Evolutionary conservation across 2,329 filamentous ascomycete species (phyloP).

Genomic region (Pseudopithomyces chartarum): DNA sequence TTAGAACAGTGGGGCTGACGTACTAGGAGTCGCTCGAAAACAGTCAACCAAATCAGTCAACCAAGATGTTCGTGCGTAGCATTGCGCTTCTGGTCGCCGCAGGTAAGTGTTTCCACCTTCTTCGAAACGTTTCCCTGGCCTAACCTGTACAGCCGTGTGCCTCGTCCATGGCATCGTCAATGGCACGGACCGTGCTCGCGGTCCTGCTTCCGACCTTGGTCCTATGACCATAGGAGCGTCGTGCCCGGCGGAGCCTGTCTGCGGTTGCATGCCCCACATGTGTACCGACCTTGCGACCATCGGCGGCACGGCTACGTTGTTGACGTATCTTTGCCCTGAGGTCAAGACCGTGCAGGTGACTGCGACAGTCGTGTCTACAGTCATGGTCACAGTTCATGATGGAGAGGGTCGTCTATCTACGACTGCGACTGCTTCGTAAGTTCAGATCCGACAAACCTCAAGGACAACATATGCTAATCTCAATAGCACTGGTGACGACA

Average conservation of each 20-base stretch:
- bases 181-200: background rate
- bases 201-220: background rate
- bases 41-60: no score
- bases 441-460: background rate
- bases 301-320: slow-evolving; percentile 6
- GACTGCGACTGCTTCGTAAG: background rate
- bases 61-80: background rate
- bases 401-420: background rate
- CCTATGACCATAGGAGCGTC: background rate
- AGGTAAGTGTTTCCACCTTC: background rate
- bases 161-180: background rate
- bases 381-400: background rate
- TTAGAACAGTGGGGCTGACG: background rate
- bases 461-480: background rate
- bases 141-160: background rate
- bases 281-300: slow-evolving; percentile 6
- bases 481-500: background rate
- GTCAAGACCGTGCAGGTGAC: background rate
- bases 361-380: slow-evolving; percentile 1
- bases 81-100: background rate
- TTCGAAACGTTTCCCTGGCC: no score
- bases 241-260: background rate
- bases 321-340: slow-evolving; percentile 13
- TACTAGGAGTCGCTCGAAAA: background rate
- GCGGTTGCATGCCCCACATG: slow-evolving; percentile 5